Evolutionary conservation across 2,329 filamentous ascomycete genomes (phyloP), one percentile per base, ranked within the genome.

Genomic region (Venturia nashicola): DNA sequence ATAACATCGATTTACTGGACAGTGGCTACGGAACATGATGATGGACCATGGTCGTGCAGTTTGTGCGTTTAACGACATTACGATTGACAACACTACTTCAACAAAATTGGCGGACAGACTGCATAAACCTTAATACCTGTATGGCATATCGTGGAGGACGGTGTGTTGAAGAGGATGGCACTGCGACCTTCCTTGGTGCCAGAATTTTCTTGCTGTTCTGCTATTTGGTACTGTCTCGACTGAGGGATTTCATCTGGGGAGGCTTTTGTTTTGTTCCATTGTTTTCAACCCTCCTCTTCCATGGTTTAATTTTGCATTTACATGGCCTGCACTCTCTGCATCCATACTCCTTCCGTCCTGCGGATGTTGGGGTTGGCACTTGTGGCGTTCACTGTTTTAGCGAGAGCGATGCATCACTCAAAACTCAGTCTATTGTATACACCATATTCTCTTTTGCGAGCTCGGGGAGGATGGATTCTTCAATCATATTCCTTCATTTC

Each of bases 1-100:
- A 80, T 65, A 81, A 80, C 39, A 77, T 81, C 66, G 80, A 83
- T 39, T 69, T 82, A 66, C 72, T 85, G 65, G 67, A 16, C 14
- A 63, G 65, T 36, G 51, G 51, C 14, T n/a, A 36, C 12, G 51
- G 27, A n/a, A 36, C 2, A n/a, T 12, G 51, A 34, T 34, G 51
- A 34, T 11, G 8, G 32, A 54, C 27, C 5, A 32, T 27, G 20
- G 32, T 32, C 14, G 48, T 27, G 48, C 23, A 27, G 32, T 9
- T 32, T 54, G 20, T 54, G 23, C 27, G 14, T 9, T n/a, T 57
- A 2, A 57, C 32, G 51, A 57, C 18, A n/a, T 36, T n/a, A 57
- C 23, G 51, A 57, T 36, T 57, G 51, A 57, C 51, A 18, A 57
- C 51, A 34, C 32, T 32, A 57, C 9, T 34, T 34, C 48, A 27